phyloP scores from a whole-genome alignment of 345 rosid species.

The Kandelia obovata region DNA sequence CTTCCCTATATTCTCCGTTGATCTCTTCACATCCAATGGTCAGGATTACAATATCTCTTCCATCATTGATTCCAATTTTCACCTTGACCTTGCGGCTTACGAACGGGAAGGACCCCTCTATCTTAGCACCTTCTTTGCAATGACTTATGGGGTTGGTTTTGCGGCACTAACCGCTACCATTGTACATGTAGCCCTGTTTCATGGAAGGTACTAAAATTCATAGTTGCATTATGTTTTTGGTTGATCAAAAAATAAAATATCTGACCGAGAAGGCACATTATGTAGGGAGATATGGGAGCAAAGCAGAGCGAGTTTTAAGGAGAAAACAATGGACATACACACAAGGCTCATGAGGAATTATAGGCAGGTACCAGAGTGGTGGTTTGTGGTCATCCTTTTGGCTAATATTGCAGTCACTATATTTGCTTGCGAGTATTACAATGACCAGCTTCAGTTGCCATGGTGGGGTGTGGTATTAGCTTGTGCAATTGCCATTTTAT shows the following conservation, averaged over 20 bases:
- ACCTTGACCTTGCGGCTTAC: constrained; percentile 70
- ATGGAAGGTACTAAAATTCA: constrained; percentile 58
- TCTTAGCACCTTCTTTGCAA: constrained; percentile 79
- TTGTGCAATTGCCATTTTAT: constrained; percentile 65
- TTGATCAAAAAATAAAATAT: not conserved
- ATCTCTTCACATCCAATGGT: constrained; percentile 62
- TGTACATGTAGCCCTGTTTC: constrained; percentile 78
- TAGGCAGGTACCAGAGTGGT: constrained; percentile 85
- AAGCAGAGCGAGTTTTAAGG: constrained; percentile 69
- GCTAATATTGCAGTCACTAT: constrained; percentile 59
- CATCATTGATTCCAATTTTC: constrained; percentile 68
- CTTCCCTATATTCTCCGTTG: constrained; percentile 78
- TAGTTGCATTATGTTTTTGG: not conserved
- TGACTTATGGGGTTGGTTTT: constrained; percentile 86
- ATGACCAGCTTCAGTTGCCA: constrained; percentile 81
- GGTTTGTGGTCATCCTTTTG: constrained; percentile 74
- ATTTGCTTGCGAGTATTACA: constrained; percentile 83
- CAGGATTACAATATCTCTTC: constrained; percentile 68
- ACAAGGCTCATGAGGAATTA: constrained; percentile 73
- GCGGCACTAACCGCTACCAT: constrained; percentile 85
- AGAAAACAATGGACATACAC: constrained; percentile 62
- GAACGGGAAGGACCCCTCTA: constrained; percentile 77
- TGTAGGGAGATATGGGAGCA: constrained; percentile 90
- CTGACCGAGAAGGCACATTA: not conserved
- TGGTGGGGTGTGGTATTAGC: constrained; percentile 99